Percentiles rank a stretch among this genome's conserved stretches.
These are phyloP conservation scores for Ophiocordyceps robertsii DNA, from an alignment of 2,329 filamentous ascomycete genomes.

Conservation along the genomic window DNA sequence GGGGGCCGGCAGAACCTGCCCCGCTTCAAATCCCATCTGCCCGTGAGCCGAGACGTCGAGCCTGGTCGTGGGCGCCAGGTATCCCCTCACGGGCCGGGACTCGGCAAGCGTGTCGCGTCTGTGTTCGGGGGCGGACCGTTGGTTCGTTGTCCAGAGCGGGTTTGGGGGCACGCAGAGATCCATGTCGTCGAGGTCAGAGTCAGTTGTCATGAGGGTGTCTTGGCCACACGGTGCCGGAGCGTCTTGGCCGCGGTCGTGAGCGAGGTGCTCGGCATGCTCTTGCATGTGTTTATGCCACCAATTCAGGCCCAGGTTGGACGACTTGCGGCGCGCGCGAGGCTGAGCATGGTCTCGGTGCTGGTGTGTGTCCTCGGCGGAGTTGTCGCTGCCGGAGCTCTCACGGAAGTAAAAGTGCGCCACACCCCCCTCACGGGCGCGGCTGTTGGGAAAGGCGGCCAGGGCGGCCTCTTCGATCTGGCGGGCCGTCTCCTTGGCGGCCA, in stretches of 20 bases:
- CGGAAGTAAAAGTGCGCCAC: constrained; percentile 59
- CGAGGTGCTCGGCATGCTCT: constrained; percentile 55
- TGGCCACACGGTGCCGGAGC: constrained; percentile 10
- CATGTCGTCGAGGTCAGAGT: constrained; percentile 30
- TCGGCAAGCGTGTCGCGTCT: constrained; percentile 14
- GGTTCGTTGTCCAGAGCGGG: constrained; percentile 26
- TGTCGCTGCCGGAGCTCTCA: constrained; percentile 47
- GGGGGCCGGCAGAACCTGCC: too few relatives aligned
- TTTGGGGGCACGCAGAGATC: constrained; percentile 24
- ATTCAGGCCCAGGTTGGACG: constrained; percentile 46
- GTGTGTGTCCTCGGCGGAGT: constrained; percentile 25
- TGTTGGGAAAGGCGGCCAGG: constrained; percentile 63
- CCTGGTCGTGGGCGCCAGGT: constrained; percentile 11
- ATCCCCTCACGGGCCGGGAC: constrained; percentile 8
- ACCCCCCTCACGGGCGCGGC: constrained; percentile 53
- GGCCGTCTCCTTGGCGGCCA: constrained; percentile 70
- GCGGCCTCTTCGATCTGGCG: constrained; percentile 67
- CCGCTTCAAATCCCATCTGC: too few relatives aligned
- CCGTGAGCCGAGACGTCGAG: constrained; percentile 2
- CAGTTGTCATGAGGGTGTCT: constrained; percentile 17
- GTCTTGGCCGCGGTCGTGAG: constrained; percentile 27
- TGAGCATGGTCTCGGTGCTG: constrained; percentile 9
- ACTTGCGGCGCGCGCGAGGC: constrained; percentile 36
- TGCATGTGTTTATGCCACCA: constrained; percentile 78
- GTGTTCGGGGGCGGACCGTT: constrained; percentile 13